Evolutionary conservation across 345 rosid genomes (phyloP), one percentile per base, ranked within the genome.

Genomic region (Iberis pinnata): DNA sequence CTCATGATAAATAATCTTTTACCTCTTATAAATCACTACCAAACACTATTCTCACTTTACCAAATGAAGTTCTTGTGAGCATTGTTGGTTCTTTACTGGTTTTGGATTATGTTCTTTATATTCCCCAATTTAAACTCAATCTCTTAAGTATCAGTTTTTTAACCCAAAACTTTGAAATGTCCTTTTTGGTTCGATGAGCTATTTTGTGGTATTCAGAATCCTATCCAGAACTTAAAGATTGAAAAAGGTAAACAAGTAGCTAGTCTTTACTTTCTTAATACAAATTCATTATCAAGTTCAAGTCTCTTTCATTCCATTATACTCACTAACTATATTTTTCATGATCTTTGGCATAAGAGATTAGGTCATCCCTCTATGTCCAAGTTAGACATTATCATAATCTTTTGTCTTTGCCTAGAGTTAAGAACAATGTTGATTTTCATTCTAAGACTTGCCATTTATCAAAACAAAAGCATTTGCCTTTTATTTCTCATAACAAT

Each of bases 101-200:
- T 0, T 12, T 53, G 0, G 0, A 31, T 2, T 4, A 17, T 18
- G 27, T 54, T 0, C 5, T 40, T 0, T 53, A 16, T 3, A 54
- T 54, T 0, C 39, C 27, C 0, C 18, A 54, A 0, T 54, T 40
- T 0, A 54, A 25, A 3, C 27, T 54, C 0, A 16, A 27, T 0
- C 49, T 27, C 4, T 0, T 40, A 0, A 25, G 48, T 11, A 26
- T 54, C 0, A 39, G 37, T 12, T 39, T 0, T 2, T 0, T 54
- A 0, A 26, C n/a, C 59, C 0, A 39, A 8, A 0, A 2, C 1
- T 4, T 7, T 39, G 17, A 17, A 11, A 0, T 53, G 16, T 7
- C 6, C 7, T 0, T 0, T 53, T 0, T 54, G 25, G 37, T 54
- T 54, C 25, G 59, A 54, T 39, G 17, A 15, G 0, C 0, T 0